Conservation (phyloP, 2,329 filamentous ascomycete species). For the Trichoderma atroviride region DNA sequence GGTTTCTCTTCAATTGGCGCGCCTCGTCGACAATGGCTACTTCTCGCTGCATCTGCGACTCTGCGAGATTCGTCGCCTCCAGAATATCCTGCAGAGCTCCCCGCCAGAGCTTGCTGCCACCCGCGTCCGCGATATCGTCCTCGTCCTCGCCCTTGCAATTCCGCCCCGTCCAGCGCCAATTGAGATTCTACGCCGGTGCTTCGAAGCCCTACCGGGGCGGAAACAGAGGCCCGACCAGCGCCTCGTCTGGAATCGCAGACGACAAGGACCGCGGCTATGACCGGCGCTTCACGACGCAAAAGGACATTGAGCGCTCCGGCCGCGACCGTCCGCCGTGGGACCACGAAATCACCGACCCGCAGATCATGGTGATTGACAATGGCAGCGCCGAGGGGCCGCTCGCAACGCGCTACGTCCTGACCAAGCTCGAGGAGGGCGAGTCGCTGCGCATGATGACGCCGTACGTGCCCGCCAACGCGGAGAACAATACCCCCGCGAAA, state of each 20-base stretch:
- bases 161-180: conserved; percentile 3
- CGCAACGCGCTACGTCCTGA: conserved; percentile 46
- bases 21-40: conserved; percentile 42
- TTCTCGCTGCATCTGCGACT: conserved; percentile 46
- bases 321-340: conserved; percentile 47
- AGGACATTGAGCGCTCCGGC: conserved; percentile 39
- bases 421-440: conserved; percentile 39
- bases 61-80: conserved; percentile 41
- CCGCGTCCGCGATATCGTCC: conserved; percentile 27
- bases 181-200: conserved; percentile 6
- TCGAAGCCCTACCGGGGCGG: conserved; percentile 11
- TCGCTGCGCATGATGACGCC: conserved; percentile 48
- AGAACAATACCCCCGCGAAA: conserved; percentile 30
- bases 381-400: conserved; percentile 46
- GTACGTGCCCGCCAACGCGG: conserved; percentile 40
- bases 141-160: neutral
- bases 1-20: neutral
- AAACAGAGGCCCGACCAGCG: neutral
- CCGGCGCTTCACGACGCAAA: conserved; percentile 42
- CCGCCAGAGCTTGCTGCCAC: conserved; percentile 10
- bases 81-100: conserved; percentile 29
- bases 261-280: conserved; percentile 36
- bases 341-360: conserved; percentile 48
- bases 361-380: conserved; percentile 47
- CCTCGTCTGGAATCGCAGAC: conserved; percentile 23